Evolutionary conservation across 2,329 filamentous ascomycete genomes (phyloP).

Genomic region (Neopestalotiopsis clavispora): DNA sequence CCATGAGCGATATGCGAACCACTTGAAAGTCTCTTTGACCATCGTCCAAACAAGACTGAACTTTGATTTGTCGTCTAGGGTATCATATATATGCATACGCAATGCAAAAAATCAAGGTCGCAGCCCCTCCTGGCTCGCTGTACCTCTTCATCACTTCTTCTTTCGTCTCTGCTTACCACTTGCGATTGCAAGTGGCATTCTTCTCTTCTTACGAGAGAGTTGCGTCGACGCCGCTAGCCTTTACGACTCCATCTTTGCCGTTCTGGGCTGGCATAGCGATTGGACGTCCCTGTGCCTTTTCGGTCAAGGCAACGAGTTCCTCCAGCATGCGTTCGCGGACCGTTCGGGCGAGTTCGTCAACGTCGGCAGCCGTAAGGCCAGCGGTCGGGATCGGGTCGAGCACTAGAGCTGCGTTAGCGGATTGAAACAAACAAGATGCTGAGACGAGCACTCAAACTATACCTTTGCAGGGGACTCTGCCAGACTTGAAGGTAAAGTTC

Average conservation of each 20-base stretch:
- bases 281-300: slow-evolving; percentile 50
- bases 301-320: slow-evolving; percentile 61
- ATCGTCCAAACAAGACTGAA: not conserved
- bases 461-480: slow-evolving; percentile 79
- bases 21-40: not conserved
- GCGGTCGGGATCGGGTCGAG: slow-evolving; percentile 80
- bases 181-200: not conserved
- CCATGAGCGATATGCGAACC: not conserved
- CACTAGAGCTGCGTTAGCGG: slow-evolving; percentile 52
- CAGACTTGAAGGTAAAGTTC: slow-evolving; percentile 67
- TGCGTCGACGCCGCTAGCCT: slow-evolving; percentile 37
- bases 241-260: slow-evolving; percentile 35
- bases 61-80: slow-evolving; percentile 17
- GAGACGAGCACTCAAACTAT: slow-evolving; percentile 27
- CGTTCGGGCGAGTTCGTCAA: slow-evolving; percentile 71
- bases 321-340: slow-evolving; percentile 79
- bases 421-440: not conserved
- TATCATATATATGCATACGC: slow-evolving; percentile 22
- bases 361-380: slow-evolving; percentile 74
- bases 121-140: not conserved
- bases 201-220: slow-evolving; percentile 24
- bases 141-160: not conserved
- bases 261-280: slow-evolving; percentile 30
- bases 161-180: not conserved
- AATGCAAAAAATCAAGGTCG: slow-evolving; percentile 14